A percentile compares a stretch with the other conserved stretches of the same genome.
phyloP scores from a whole-genome alignment of 2,329 filamentous ascomycete genomes.

The Phialophora expanda region DNA sequence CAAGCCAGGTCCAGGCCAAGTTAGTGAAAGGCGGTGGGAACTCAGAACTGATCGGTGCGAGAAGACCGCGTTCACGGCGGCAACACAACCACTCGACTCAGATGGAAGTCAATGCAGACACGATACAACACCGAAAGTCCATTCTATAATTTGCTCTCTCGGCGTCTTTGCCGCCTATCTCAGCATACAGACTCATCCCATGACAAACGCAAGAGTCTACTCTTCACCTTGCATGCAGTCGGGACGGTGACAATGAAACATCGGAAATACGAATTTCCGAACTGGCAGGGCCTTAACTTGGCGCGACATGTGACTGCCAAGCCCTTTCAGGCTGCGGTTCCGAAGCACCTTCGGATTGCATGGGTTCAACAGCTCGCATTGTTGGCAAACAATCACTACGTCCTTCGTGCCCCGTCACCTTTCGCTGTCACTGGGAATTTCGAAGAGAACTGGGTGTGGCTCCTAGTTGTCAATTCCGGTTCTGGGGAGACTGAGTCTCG shows the following conservation, averaged over 20 bases:
- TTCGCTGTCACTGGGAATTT: background rate
- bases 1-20: background rate
- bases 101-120: background rate
- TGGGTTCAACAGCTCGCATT: background rate
- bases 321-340: conserved; percentile 5
- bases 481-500: background rate
- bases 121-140: background rate
- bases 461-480: background rate
- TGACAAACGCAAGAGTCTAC: background rate
- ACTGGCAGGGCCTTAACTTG: background rate
- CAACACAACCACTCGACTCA: background rate
- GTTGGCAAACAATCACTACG: background rate
- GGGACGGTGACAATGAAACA: background rate
- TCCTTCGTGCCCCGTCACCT: background rate
- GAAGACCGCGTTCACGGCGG: background rate
- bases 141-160: background rate
- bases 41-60: background rate
- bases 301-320: conserved; percentile 4
- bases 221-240: background rate
- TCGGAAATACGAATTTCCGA: background rate
- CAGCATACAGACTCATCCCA: background rate
- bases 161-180: background rate
- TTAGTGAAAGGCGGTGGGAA: background rate
- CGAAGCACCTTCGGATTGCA: background rate
- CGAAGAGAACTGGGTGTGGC: background rate